phyloP scores from a whole-genome alignment of 208 protist genomes.

The Acanthamoeba triangularis region DNA sequence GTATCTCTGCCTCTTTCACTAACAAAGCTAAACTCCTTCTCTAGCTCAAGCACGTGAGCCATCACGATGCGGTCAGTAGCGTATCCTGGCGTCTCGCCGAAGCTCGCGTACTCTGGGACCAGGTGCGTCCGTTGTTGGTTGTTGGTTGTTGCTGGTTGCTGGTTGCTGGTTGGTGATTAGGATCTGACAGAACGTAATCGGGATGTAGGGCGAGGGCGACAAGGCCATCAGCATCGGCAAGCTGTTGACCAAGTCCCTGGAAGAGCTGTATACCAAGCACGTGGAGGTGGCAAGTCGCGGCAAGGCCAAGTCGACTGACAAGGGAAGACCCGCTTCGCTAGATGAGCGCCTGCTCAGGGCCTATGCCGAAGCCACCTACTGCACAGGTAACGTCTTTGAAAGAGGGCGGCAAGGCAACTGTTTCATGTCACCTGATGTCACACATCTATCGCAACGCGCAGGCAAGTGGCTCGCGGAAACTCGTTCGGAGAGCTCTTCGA shows the following conservation, averaged over 20 bases:
- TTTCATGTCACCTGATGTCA: neutral
- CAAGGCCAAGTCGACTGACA: conserved; percentile 7
- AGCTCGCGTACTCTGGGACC: conserved; percentile 56
- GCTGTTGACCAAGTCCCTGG: neutral
- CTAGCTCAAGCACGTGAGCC: conserved; percentile 64
- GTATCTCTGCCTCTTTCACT: too few relatives aligned
- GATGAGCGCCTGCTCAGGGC: conserved; percentile 43
- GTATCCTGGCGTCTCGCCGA: conserved; percentile 46
- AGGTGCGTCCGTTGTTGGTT: neutral
- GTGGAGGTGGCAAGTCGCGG: neutral
- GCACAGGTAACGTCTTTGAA: neutral
- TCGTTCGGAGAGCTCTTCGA: conserved; percentile 67
- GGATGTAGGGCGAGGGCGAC: conserved; percentile 29
- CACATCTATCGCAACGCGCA: neutral
- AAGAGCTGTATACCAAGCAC: neutral
- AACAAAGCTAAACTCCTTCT: neutral
- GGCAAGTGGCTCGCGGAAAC: conserved; percentile 78
- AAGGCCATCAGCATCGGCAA: conserved; percentile 71
- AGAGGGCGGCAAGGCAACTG: too few relatives aligned
- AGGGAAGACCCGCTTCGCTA: neutral
- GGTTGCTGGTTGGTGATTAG: neutral
- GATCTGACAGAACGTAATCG: neutral
- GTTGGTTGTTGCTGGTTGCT: neutral
- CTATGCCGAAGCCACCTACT: conserved; percentile 65
- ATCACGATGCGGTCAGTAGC: conserved; percentile 13